Conservation (phyloP, 83 land plant genomes). For the Picea abies region DNA sequence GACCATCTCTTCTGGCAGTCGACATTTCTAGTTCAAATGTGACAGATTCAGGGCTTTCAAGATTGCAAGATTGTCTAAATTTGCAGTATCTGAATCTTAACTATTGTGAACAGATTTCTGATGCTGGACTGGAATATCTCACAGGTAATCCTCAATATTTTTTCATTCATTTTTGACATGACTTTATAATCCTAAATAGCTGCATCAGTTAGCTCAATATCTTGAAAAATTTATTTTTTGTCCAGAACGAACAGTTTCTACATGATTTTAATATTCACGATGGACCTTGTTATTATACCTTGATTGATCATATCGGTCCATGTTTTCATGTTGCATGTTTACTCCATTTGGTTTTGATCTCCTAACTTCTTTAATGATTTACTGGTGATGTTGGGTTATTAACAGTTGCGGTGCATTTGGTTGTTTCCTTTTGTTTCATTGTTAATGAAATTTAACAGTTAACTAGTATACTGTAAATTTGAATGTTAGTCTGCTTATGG, state of each 20-base stretch:
- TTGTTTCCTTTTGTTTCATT: not conserved
- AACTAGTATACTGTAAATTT: not conserved
- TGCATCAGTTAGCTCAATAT: not conserved
- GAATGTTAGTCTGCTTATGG: not conserved
- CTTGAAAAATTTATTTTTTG: not conserved
- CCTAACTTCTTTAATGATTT: not conserved
- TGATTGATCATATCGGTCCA: not conserved
- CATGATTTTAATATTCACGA: not conserved
- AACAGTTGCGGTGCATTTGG: not conserved
- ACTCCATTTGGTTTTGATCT: not conserved
- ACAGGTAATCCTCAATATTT: conserved; percentile 45
- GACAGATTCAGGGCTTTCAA: conserved; percentile 68
- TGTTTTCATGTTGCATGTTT: too few species aligned
- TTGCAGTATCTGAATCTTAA: conserved; percentile 66
- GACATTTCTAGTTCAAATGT: conserved; percentile 85
- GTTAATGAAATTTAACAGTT: too few species aligned
- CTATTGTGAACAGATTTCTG: conserved; percentile 82
- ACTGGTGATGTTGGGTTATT: not conserved
- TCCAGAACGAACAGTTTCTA: not conserved
- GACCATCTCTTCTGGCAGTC: conserved; percentile 74
- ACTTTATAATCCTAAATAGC: not conserved
- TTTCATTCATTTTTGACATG: not conserved
- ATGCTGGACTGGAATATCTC: conserved; percentile 57
- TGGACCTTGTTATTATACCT: not conserved
- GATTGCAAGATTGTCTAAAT: conserved; percentile 63